A percentile compares a stretch with the other conserved stretches of the same genome.
phyloP scores from a whole-genome alignment of 2,329 filamentous ascomycete species.

The Colletotrichum sp. region DNA sequence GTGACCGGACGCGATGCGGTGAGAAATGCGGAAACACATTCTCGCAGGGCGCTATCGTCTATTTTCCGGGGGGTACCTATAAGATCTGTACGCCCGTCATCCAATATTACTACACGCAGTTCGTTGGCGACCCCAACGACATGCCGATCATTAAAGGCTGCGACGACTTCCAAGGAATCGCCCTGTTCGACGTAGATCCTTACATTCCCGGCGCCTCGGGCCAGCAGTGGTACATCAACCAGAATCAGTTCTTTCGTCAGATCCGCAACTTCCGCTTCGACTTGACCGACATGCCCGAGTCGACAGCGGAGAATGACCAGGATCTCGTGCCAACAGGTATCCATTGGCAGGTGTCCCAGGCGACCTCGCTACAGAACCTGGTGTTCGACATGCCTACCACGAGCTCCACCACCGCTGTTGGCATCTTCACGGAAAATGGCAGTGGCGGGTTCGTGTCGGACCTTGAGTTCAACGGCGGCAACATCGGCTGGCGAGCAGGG shows the following conservation, averaged over 20 bases:
- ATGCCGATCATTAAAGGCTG: background rate
- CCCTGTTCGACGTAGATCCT: constrained; percentile 72
- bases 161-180: constrained; percentile 61
- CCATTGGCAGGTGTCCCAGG: constrained; percentile 70
- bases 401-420: background rate
- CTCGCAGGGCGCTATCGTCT: constrained; percentile 26
- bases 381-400: constrained; percentile 47
- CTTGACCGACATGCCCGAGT: constrained; percentile 53
- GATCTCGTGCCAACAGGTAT: constrained; percentile 50
- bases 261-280: constrained; percentile 70
- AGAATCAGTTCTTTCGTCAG: constrained; percentile 69
- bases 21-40: constrained; percentile 27
- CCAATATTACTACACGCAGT: constrained; percentile 67
- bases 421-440: constrained; percentile 36
- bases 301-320: constrained; percentile 26
- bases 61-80: constrained; percentile 54
- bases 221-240: constrained; percentile 36
- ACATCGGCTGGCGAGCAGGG: constrained; percentile 61
- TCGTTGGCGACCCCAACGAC: constrained; percentile 41
- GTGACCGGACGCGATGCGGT: constrained; percentile 20
- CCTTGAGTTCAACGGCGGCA: constrained; percentile 68
- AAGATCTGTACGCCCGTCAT: constrained; percentile 61
- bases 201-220: constrained; percentile 40
- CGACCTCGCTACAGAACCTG: constrained; percentile 54
- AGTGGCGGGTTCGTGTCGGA: constrained; percentile 55